These are phyloP conservation scores for Alloteropsis semialata DNA, from an alignment of 176 grass and related monocot genomes.

Conservation along the genomic window DNA sequence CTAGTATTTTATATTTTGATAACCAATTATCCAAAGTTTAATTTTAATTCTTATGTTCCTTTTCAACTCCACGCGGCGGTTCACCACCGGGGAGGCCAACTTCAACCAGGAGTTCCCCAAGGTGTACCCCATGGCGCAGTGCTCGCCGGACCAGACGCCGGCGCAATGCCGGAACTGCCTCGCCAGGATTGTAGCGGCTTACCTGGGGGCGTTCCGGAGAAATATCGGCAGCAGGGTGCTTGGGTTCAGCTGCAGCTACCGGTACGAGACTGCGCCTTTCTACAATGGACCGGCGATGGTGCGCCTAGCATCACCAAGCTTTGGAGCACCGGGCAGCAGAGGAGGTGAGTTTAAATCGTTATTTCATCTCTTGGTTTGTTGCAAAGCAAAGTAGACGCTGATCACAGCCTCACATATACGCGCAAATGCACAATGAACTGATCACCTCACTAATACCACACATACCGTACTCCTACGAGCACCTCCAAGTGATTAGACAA, in stretches of 20 bases:
- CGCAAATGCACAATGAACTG: no score
- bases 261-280: slow-evolving; percentile 37
- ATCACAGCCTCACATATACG: no score
- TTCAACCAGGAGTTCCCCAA: slow-evolving; percentile 20
- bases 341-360: no score
- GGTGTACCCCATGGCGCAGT: slow-evolving; percentile 59
- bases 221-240: slow-evolving; percentile 15
- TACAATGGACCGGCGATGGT: slow-evolving; percentile 9
- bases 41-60: no score
- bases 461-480: no score
- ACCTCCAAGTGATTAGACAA: no score
- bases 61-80: slow-evolving; percentile 32
- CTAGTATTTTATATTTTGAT: no score
- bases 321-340: not conserved
- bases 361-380: no score
- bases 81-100: slow-evolving; percentile 36
- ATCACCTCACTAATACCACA: no score
- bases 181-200: not conserved
- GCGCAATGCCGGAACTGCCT: slow-evolving; percentile 41
- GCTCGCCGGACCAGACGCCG: slow-evolving; percentile 44
- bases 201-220: not conserved
- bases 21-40: no score
- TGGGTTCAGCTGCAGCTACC: slow-evolving; percentile 35
- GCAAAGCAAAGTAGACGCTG: no score
- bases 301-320: not conserved